Evolutionary conservation across 805 yeast genomes (phyloP).

Genomic region (Schwanniomyces polymorphus): DNA sequence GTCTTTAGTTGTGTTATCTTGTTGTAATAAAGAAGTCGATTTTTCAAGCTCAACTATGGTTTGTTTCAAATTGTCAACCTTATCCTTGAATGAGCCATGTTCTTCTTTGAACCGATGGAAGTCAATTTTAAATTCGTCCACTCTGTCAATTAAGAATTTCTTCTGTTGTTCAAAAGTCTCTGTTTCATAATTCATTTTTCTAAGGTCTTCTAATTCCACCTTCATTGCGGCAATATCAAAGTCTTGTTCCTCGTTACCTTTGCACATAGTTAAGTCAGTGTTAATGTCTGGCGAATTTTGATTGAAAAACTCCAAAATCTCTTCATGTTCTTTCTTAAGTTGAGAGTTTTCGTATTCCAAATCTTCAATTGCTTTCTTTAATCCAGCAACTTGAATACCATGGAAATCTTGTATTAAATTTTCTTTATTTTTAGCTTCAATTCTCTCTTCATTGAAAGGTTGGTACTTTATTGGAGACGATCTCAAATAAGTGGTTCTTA

Average conservation of each 20-base stretch:
- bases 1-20: not conserved
- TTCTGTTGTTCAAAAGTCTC: conserved; percentile 2
- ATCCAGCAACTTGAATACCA: conserved; percentile 5
- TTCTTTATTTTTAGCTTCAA: not conserved
- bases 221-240: conserved; percentile 1
- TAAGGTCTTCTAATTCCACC: conserved; percentile 5
- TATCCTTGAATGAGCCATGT: conserved; percentile 3
- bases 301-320: conserved; percentile 1
- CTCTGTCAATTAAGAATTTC: not conserved
- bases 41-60: not conserved
- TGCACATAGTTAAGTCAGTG: conserved; percentile 2
- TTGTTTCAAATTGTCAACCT: conserved; percentile 1
- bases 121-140: conserved; percentile 10
- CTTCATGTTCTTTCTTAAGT: conserved; percentile 10
- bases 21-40: not conserved
- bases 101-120: conserved; percentile 8
- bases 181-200: conserved; percentile 1
- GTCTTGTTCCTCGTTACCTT: not conserved
- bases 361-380: conserved; percentile 10
- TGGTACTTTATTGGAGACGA: not conserved
- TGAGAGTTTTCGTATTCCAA: conserved; percentile 10
- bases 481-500: not conserved
- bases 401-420: conserved; percentile 5
- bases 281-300: conserved; percentile 1
- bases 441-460: not conserved